Evolutionary conservation across 2,329 filamentous ascomycete species (phyloP), one percentile per base, ranked within the genome.

Genomic region (Periconia digitata): DNA sequence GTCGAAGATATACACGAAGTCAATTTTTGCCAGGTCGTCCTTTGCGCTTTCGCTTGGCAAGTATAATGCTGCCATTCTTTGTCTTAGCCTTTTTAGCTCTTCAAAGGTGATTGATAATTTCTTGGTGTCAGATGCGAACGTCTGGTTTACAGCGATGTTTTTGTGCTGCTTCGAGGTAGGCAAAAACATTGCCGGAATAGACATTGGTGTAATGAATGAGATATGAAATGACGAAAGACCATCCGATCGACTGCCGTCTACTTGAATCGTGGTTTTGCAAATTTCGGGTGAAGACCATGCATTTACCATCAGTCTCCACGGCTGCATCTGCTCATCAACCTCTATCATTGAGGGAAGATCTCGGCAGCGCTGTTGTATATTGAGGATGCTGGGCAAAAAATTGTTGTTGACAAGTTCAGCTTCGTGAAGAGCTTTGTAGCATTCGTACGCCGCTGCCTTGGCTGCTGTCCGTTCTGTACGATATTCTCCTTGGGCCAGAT

Each of bases 201-300:
- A n/a, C 38, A 40, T 40, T n/a, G 38, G 38, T 24, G 38, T 40
- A n/a, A 40, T 21, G n/a, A 40, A 21, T 40, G 38, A 40, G 13
- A 40, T 40, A 24, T 21, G n/a, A n/a, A 22, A 40, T 15, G 20
- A 15, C 38, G 38, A 18, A 40, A 17, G 10, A 18, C 20, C 15
- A 6, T 40, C 38, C 8, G n/a, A 22, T 21, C n/a, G 20, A 17
- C 21, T 40, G 6, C 7, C 20, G 8, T 40, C 38, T 40, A 40
- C 22, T 40, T 24, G 38, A 21, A 40, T 17, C 38, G 38, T 40
- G 16, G 38, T 40, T 21, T 40, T 40, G 20, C 20, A 21, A 15
- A 40, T 15, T 21, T 40, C 17, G 20, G 38, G 38, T 40, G 38
- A 40, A 40, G 38, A 40, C 38, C 38, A 40, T 17, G 38, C 18